phyloP scores from a whole-genome alignment of 192 early-diverging fungal genomes.

The Thoreauomyces humboldtii region DNA sequence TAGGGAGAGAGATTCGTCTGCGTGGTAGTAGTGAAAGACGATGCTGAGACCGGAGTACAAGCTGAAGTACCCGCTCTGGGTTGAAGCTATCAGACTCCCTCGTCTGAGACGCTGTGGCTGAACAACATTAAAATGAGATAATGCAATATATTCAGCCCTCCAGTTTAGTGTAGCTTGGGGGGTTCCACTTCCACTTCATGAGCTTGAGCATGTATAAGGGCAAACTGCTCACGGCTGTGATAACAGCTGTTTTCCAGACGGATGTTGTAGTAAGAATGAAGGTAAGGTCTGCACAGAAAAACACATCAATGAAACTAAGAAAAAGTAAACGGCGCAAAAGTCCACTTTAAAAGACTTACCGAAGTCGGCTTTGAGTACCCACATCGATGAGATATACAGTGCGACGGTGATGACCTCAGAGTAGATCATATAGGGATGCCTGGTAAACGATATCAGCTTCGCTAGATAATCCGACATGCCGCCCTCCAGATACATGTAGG shows the following conservation, averaged over 20 bases:
- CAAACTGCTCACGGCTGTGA: conserved; percentile 81
- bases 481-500: background rate
- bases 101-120: too few relatives aligned
- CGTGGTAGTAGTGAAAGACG: too few relatives aligned
- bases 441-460: conserved; percentile 10
- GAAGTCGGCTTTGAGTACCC: conserved; percentile 86
- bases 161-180: conserved; percentile 83
- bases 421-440: conserved; percentile 84
- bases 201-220: conserved; percentile 86
- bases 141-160: conserved; percentile 25
- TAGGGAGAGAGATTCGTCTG: too few relatives aligned
- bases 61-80: too few relatives aligned
- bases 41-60: too few relatives aligned
- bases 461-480: background rate
- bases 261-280: conserved; percentile 86
- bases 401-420: conserved; percentile 77
- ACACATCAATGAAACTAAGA: too few relatives aligned
- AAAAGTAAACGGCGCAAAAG: background rate
- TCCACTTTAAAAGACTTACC: conserved; percentile 49
- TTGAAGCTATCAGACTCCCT: too few relatives aligned
- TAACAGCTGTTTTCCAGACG: conserved; percentile 87
- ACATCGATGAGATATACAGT: conserved; percentile 87
- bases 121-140: too few relatives aligned
- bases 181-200: conserved; percentile 73
- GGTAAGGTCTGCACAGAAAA: conserved; percentile 54